Evolutionary conservation across 2,329 filamentous ascomycete genomes (phyloP), one percentile per base, ranked within the genome.

Genomic region (Aspergillus quadrilineatus): DNA sequence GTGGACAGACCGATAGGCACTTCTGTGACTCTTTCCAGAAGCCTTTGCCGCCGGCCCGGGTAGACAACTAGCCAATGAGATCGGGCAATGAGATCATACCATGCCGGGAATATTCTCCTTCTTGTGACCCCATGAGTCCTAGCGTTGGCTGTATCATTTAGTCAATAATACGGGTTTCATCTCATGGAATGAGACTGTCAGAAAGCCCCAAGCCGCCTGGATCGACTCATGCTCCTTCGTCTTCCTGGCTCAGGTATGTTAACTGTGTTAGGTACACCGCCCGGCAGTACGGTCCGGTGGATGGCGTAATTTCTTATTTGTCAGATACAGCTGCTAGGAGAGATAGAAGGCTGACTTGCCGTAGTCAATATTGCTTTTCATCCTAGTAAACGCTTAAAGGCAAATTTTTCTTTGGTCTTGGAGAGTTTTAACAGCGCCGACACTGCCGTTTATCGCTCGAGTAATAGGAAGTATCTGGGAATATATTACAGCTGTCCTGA

Each of bases 71-170:
- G 28, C 57, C 54, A 61, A 61, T 61, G 1, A 36, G 10, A 34
- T 12, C 15, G 17, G 29, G 47, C 42, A 48, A 52, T 59, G 59
- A 55, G 57, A 59, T 60, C 57, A 61, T 61, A 48, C 57, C 59
- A 53, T 53, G 28, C 5, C 26, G 26, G 26, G 26, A 32, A 17
- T 22, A 17, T 47, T 28, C 26, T 28, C 26, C 26, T 28, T 6
- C 5, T 5, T 28, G 26, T 28, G 26, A 28, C 26, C 26, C 26
- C 26, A 28, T 28, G 26, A 28, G 26, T 28, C 26, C 29, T 37
- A 37, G 43, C 43, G 43, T 47, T 26, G 17, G 34, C 9, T 34
- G 30, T 53, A 53, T 45, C 49, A 46, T 45, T 55, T 29, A 46
- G 26, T 46, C 44, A 34, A 17, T 46, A n/a, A 10, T 17, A 32